A percentile compares a stretch with the other conserved stretches of the same genome.
These are phyloP conservation scores for Microstegium vimineum DNA, from an alignment of 176 grass and related monocot genomes.

Conservation along the genomic window DNA sequence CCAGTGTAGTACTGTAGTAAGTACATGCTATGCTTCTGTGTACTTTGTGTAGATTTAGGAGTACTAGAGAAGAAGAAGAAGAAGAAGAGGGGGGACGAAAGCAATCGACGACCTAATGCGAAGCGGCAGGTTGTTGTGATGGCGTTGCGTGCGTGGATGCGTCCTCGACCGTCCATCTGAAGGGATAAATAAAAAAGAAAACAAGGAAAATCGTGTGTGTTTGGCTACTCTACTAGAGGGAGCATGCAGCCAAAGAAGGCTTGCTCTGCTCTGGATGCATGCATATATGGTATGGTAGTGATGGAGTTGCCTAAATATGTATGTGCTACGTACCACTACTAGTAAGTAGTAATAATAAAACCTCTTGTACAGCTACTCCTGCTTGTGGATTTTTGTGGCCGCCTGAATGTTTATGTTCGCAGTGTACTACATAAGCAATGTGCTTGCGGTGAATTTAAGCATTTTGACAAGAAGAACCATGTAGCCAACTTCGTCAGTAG, in stretches of 20 bases:
- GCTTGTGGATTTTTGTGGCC: not conserved
- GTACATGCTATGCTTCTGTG: not conserved
- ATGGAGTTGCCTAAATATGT: not conserved
- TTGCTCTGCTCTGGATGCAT: slow-evolving; percentile 2
- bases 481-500: no score
- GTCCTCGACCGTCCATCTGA: not conserved
- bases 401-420: not conserved
- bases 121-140: slow-evolving; percentile 57
- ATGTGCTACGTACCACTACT: not conserved
- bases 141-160: not conserved
- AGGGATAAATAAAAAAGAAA: not conserved
- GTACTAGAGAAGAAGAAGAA: not conserved
- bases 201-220: not conserved
- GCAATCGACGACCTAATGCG: slow-evolving; percentile 38
- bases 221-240: no score
- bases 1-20: no score
- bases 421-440: not conserved
- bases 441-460: no score
- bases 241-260: slow-evolving; percentile 1
- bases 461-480: no score
- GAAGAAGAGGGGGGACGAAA: not conserved
- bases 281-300: not conserved
- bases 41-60: slow-evolving; percentile 18
- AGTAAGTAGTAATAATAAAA: not conserved
- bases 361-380: not conserved